Conservation (phyloP, 2,329 filamentous ascomycete species). For the Lecanicillium sp. region DNA sequence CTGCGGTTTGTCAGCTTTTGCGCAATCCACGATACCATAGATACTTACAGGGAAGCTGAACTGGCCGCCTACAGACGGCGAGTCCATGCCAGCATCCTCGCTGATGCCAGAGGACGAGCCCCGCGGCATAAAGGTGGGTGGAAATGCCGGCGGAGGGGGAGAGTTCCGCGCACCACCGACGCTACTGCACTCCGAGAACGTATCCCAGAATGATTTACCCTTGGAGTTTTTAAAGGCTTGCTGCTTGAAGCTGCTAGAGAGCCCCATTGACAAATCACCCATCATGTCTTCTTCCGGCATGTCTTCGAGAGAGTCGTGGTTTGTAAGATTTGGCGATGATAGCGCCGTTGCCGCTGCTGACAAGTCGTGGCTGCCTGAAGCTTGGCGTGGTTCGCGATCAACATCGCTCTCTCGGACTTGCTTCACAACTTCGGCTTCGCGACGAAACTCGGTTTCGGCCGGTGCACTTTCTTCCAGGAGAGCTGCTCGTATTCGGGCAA, state of each 20-base stretch:
- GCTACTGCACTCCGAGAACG: conserved; percentile 61
- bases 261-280: conserved; percentile 39
- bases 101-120: conserved; percentile 54
- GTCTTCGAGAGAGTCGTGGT: conserved; percentile 59
- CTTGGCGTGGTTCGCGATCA: conserved; percentile 42
- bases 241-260: conserved; percentile 65
- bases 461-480: conserved; percentile 83
- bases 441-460: conserved; percentile 77
- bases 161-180: conserved; percentile 43
- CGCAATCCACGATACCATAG: background rate
- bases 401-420: conserved; percentile 89
- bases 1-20: conserved; percentile 8
- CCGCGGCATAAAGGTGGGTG: conserved; percentile 49
- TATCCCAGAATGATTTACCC: conserved; percentile 66
- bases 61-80: conserved; percentile 40
- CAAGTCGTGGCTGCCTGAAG: conserved; percentile 31
- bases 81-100: conserved; percentile 68
- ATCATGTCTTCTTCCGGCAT: conserved; percentile 64
- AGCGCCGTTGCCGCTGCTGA: conserved; percentile 49
- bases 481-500: conserved; percentile 85
- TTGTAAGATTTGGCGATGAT: conserved; percentile 62
- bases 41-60: conserved; percentile 22
- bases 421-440: conserved; percentile 91
- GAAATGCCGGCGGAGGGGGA: conserved; percentile 45
- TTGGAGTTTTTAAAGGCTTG: conserved; percentile 66